Evolutionary conservation across 306 rosid species (phyloP), one percentile per base, ranked within the genome.

Genomic region (Nissolia schottii): DNA sequence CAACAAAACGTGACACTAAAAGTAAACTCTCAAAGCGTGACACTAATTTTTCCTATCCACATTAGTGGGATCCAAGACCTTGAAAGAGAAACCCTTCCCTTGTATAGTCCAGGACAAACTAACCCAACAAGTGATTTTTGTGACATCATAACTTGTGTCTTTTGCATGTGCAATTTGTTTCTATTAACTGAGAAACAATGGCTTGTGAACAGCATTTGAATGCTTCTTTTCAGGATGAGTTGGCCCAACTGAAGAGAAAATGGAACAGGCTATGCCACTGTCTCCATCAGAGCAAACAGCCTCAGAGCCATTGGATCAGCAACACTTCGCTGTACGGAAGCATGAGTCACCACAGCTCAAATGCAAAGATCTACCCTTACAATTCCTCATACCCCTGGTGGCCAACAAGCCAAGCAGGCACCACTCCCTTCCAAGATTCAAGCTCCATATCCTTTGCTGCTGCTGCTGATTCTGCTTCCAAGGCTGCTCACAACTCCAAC

Each of bases 181-280:
- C 22, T 4, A 22, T 35, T 12, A 25, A 29, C 28, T 38, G 35
- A 67, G 48, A 20, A 37, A 3, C 3, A 19, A 28, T 43, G 64
- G 35, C 74, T 82, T n/a, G 68, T 38, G 27, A 67, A 73, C 16
- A 59, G 11, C n/a, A n/a, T n/a, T 74, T 67, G 19, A 43, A 13
- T 58, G 8, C 27, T 34, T 59, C 27, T 34, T 59, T 74, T 59
- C 87, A 89, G 91, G 93, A 89, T 79, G 90, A 89, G 54, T 15
- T 81, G 74, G 38, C 18, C 27, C 84, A 89, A 25, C 63, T 92
- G 88, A 84, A 82, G 72, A 85, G 78, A 67, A 89, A 92, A 76
- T 92, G 97, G 96, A 87, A 84, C 73, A 89, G 90, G 20, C 69
- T 85, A 54, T 92, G 97, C 66, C 78, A 77, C 54, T 77, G 86